Evolutionary conservation across 441 rosid species (phyloP).

Genomic region (Mallotus repandus): DNA sequence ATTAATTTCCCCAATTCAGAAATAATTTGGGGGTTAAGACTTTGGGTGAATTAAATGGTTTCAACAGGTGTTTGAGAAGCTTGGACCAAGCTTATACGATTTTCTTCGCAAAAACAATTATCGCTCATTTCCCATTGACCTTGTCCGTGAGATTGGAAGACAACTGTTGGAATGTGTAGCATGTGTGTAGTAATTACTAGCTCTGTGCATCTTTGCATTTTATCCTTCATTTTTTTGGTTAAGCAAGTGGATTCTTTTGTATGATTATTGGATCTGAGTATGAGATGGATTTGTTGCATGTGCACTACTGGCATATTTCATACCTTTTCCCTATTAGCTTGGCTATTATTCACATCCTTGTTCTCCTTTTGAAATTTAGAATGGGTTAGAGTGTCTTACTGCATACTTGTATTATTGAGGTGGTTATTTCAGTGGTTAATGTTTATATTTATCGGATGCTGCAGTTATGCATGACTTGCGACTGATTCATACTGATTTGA

Average conservation of each 20-base stretch:
- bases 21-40: constrained; percentile 61
- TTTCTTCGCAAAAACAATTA: constrained; percentile 96
- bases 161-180: constrained; percentile 99
- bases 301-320: too few relatives aligned
- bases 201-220: constrained; percentile 26
- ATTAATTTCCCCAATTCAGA: constrained; percentile 58
- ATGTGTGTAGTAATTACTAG: constrained; percentile 83
- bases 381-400: background rate
- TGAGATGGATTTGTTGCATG: background rate
- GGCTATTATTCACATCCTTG: too few relatives aligned
- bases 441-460: constrained; percentile 13
- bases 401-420: background rate
- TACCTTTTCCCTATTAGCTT: too few relatives aligned
- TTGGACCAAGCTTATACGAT: constrained; percentile 98
- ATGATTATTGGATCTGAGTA: too few relatives aligned
- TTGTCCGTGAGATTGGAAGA: constrained; percentile 95
- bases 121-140: constrained; percentile 96
- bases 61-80: constrained; percentile 97
- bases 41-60: constrained; percentile 79
- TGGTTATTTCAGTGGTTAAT: background rate
- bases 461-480: constrained; percentile 87
- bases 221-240: background rate
- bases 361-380: background rate
- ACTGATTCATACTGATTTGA: constrained; percentile 79
- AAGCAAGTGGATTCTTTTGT: background rate